Evolutionary conservation across 768 basidiomycete species (phyloP).

Genomic region (Gelatoporia subvermispora): DNA sequence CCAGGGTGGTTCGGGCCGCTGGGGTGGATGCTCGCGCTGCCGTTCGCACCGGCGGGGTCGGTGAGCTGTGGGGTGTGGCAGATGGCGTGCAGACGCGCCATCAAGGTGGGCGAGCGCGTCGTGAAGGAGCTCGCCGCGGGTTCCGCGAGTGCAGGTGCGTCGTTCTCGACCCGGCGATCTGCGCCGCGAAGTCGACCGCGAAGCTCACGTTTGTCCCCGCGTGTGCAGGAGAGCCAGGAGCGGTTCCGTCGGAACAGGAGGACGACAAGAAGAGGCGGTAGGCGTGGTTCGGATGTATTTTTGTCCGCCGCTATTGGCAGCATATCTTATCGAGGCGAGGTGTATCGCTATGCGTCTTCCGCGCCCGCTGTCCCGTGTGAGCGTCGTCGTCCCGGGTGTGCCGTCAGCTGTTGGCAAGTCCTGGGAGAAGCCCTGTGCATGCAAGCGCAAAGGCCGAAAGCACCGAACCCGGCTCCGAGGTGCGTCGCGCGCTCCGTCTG

Average conservation of each 20-base stretch:
- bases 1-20: slow-evolving; percentile 86
- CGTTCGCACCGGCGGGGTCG: slow-evolving; percentile 85
- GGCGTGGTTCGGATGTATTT: slow-evolving; percentile 1
- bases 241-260: slow-evolving; percentile 17
- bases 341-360: too few relatives aligned
- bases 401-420: too few relatives aligned
- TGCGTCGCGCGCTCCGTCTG: too few relatives aligned
- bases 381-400: too few relatives aligned
- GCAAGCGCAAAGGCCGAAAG: too few relatives aligned
- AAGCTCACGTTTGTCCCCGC: slow-evolving; percentile 1
- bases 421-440: too few relatives aligned
- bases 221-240: slow-evolving; percentile 12
- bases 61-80: slow-evolving; percentile 95
- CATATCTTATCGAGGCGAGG: slow-evolving; percentile 1
- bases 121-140: slow-evolving; percentile 50
- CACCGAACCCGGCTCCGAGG: too few relatives aligned
- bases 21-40: slow-evolving; percentile 83
- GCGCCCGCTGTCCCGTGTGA: too few relatives aligned
- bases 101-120: slow-evolving; percentile 68
- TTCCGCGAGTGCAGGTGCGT: slow-evolving; percentile 29
- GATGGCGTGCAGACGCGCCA: slow-evolving; percentile 87
- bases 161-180: not conserved
- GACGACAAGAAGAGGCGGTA: slow-evolving; percentile 11
- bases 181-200: not conserved
- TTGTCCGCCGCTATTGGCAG: not conserved